Evolutionary conservation across 805 yeast species (phyloP), one percentile per base, ranked within the genome.

Genomic region (Torulaspora indica): DNA sequence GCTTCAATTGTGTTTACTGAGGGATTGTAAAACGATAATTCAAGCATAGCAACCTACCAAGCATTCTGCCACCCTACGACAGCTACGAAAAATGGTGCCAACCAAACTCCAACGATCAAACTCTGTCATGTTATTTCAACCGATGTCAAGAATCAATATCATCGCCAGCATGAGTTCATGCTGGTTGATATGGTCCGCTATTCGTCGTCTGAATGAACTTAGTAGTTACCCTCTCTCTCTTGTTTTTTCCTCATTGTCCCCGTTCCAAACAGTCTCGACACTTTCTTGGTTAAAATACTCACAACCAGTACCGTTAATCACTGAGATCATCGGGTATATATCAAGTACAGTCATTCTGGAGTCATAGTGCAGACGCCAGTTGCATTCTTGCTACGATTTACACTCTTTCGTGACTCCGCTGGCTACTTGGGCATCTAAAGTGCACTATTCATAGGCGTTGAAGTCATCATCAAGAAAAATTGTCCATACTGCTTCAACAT

Each of bases 221-320:
- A 18, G 31, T 15, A 28, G 18, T 42, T 42, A 42, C 45, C 45
- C 45, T 42, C 45, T n/a, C 41, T 38, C 40, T 37, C 33, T 22
- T 28, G 17, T 41, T 41, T 35, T 29, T 14, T 13, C 10, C 39
- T 42, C 14, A 35, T 30, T 28, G 45, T 35, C 38, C 13, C 25
- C 40, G 45, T 29, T 35, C 35, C 34, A 14, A 20, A 23, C 29
- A 29, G 35, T 33, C 36, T 30, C 40, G 34, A 36, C 35, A 40
- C 20, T 20, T 6, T 17, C 31, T 38, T 18, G 22, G 34, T n/a
- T 24, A 14, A 15, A 31, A 38, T 15, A 29, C 14, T 38, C 34
- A 38, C 40, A 15, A 5, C 20, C n/a, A 27, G 9, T 13, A 13
- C 27, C 9, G 22, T 8, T 25, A 9, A 31, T 15, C 20, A 6